These are phyloP conservation scores for Arxiozyma slooffiae DNA, from an alignment of 1,139 yeast species.

Conservation along the genomic window DNA sequence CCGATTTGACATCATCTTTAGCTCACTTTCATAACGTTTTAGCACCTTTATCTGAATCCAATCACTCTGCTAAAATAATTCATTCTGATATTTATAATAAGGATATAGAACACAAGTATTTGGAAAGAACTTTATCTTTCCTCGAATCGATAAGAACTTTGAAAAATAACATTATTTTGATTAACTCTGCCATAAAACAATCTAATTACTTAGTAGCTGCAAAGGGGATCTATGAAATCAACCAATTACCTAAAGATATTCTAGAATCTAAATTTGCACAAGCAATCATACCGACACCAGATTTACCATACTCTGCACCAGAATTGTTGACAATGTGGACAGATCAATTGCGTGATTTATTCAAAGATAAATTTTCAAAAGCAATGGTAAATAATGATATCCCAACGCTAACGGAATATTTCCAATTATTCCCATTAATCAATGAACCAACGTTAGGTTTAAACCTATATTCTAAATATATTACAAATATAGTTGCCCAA, in stretches of 20 bases:
- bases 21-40: constrained; percentile 30
- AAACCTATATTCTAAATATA: constrained; percentile 71
- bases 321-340: constrained; percentile 51
- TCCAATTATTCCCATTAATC: constrained; percentile 80
- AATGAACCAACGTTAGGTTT: constrained; percentile 66
- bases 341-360: constrained; percentile 45
- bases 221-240: constrained; percentile 57
- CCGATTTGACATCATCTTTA: constrained; percentile 38
- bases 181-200: constrained; percentile 21
- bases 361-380: constrained; percentile 51
- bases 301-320: constrained; percentile 74
- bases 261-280: constrained; percentile 66
- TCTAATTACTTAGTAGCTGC: constrained; percentile 60
- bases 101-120: constrained; percentile 62
- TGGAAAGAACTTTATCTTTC: constrained; percentile 53
- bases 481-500: constrained; percentile 73
- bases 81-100: constrained; percentile 61
- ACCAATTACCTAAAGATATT: constrained; percentile 50
- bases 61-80: constrained; percentile 54
- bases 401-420: constrained; percentile 50
- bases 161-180: constrained; percentile 24
- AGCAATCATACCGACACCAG: constrained; percentile 80
- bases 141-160: constrained; percentile 57
- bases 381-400: constrained; percentile 63
- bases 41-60: constrained; percentile 39